Conservation (phyloP, 2,329 filamentous ascomycete genomes). For the Ceratocystis eucalypticola region DNA sequence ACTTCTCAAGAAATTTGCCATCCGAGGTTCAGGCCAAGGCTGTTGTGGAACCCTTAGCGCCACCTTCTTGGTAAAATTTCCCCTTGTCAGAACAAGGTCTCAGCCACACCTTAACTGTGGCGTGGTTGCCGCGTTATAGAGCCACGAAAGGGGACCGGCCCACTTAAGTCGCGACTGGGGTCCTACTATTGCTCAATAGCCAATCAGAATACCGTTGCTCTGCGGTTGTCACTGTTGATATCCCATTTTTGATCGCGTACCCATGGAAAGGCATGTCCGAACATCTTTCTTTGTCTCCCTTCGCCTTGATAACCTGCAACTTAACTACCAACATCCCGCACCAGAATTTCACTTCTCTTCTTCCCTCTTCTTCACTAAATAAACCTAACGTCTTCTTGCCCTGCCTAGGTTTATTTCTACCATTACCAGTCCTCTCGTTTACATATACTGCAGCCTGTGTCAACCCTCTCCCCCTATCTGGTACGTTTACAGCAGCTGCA, state of each 20-base stretch:
- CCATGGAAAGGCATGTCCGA: slow-evolving; percentile 19
- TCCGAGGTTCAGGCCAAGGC: not conserved
- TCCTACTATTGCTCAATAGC: slow-evolving; percentile 21
- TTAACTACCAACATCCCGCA: slow-evolving; percentile 18
- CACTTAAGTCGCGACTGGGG: slow-evolving; percentile 19
- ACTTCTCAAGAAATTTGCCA: slow-evolving; percentile 16
- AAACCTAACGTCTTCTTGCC: not conserved
- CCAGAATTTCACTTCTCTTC: slow-evolving; percentile 13
- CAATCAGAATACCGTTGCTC: slow-evolving; percentile 41
- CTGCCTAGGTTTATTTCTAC: not conserved
- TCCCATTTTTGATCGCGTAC: slow-evolving; percentile 18
- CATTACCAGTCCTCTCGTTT: slow-evolving; percentile 8
- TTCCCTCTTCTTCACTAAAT: slow-evolving; percentile 13
- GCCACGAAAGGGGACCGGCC: slow-evolving; percentile 7
- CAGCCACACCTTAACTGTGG: slow-evolving; percentile 16
- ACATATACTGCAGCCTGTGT: not conserved
- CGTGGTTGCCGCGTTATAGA: slow-evolving; percentile 4
- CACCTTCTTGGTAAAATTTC: not conserved
- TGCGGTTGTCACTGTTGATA: slow-evolving; percentile 43
- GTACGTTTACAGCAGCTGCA: not conserved
- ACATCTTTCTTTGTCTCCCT: slow-evolving; percentile 19
- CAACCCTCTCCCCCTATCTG: not conserved
- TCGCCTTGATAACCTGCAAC: slow-evolving; percentile 15
- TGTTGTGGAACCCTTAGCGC: slow-evolving; percentile 16
- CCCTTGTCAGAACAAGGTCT: not conserved